Conservation (phyloP, 441 rosid genomes). For the Francoa sonchifolia region DNA sequence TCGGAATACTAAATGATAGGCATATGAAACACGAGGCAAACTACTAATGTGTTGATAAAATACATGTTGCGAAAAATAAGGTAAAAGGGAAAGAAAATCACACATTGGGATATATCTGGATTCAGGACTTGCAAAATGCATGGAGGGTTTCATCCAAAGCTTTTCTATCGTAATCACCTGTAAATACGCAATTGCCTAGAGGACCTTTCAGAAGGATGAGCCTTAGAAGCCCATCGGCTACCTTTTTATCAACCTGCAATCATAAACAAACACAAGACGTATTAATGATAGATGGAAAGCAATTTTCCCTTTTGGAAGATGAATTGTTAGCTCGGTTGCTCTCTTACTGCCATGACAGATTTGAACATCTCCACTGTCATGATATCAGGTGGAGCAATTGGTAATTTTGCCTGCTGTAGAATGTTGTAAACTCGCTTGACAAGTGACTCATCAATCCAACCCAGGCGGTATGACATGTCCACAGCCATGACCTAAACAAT, state of each 20-base stretch:
- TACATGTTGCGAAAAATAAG: neutral
- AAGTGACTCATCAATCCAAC: slow-evolving; percentile 84
- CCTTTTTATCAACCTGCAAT: slow-evolving; percentile 91
- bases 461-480: slow-evolving; percentile 94
- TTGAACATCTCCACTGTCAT: slow-evolving; percentile 92
- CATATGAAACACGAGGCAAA: too few relatives aligned
- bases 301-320: too few relatives aligned
- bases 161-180: slow-evolving; percentile 74
- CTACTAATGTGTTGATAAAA: too few relatives aligned
- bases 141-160: slow-evolving; percentile 76
- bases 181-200: slow-evolving; percentile 80
- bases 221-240: slow-evolving; percentile 84
- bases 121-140: slow-evolving; percentile 62
- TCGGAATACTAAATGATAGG: too few relatives aligned
- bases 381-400: slow-evolving; percentile 57
- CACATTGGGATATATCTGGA: slow-evolving; percentile 4
- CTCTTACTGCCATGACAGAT: slow-evolving; percentile 88
- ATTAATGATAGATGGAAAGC: too few relatives aligned
- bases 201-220: slow-evolving; percentile 90
- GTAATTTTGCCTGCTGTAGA: slow-evolving; percentile 58
- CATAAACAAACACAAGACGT: neutral
- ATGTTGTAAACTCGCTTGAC: slow-evolving; percentile 60
- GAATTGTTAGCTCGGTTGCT: too few relatives aligned
- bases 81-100: neutral
- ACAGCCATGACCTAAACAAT: slow-evolving; percentile 73